phyloP scores from a whole-genome alignment of 495 filamentous ascomycete genomes.

The Hypomontagnella monticulosa region DNA sequence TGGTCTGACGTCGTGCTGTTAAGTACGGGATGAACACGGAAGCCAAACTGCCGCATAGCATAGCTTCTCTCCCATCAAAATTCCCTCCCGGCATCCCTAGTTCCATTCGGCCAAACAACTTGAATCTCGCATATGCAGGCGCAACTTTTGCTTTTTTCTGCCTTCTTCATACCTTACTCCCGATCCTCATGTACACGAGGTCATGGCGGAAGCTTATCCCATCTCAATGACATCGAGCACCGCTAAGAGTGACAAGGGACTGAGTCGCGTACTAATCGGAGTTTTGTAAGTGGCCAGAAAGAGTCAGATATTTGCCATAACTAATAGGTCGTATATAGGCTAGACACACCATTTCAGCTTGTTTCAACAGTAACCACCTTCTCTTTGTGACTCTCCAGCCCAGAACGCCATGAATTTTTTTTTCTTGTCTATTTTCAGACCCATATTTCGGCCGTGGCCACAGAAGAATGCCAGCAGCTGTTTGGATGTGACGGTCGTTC shows the following conservation, averaged over 20 bases:
- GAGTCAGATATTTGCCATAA: not conserved
- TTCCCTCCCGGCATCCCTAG: slow-evolving; percentile 15
- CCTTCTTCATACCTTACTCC: not conserved
- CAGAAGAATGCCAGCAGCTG: slow-evolving; percentile 15
- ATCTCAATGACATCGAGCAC: slow-evolving; percentile 27
- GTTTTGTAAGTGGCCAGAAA: slow-evolving; percentile 3
- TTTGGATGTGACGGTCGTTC: not conserved
- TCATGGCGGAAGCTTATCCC: slow-evolving; percentile 2
- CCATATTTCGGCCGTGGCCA: not conserved
- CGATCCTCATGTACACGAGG: not conserved
- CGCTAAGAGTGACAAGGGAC: slow-evolving; percentile 7
- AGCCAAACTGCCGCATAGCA: slow-evolving; percentile 9
- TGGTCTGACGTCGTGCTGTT: too few species aligned
- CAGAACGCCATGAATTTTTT: not conserved
- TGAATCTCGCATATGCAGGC: slow-evolving; percentile 22
- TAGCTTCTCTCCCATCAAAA: not conserved
- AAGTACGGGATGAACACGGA: not conserved
- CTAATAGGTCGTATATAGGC: too few species aligned
- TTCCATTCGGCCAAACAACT: slow-evolving; percentile 14
- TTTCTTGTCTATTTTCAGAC: slow-evolving; percentile 8
- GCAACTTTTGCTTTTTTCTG: not conserved
- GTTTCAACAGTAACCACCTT: not conserved
- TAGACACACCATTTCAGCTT: slow-evolving; percentile 7
- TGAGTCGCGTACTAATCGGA: not conserved
- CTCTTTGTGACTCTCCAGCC: slow-evolving; percentile 11